Conservation (phyloP, 2,329 filamentous ascomycete species). For the Epichloe gansuensis region DNA sequence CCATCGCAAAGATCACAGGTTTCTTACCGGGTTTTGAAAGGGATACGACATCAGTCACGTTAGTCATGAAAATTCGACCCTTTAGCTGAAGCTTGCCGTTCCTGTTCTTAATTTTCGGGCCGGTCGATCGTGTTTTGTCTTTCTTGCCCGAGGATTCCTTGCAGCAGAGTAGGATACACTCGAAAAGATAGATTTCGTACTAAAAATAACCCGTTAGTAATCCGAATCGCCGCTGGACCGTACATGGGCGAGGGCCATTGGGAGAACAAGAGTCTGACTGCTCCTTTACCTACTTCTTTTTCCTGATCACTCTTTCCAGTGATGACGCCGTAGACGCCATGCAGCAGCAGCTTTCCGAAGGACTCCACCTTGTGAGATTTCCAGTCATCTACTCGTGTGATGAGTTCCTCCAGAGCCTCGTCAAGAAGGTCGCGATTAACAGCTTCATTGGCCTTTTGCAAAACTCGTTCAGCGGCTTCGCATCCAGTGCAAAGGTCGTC, state of each 20-base stretch:
- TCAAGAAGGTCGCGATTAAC: conserved; percentile 78
- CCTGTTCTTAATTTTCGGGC: conserved; percentile 46
- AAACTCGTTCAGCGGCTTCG: conserved; percentile 66
- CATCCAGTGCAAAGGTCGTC: conserved; percentile 65
- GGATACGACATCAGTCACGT: conserved; percentile 88
- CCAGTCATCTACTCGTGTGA: conserved; percentile 84
- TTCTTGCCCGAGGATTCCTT: conserved; percentile 80
- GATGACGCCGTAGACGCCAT: conserved; percentile 82
- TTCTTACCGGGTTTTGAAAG: conserved; percentile 70
- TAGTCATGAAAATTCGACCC: conserved; percentile 97
- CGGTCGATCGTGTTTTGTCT: conserved; percentile 44
- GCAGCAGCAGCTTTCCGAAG: conserved; percentile 80
- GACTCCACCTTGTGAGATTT: conserved; percentile 81
- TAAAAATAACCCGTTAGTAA: conserved; percentile 23
- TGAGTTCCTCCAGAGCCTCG: conserved; percentile 73
- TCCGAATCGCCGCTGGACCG: background rate
- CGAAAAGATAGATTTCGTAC: conserved; percentile 97
- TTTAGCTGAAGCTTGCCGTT: conserved; percentile 85
- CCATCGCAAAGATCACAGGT: conserved; percentile 48
- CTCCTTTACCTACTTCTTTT: conserved; percentile 55
- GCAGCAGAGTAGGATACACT: conserved; percentile 89
- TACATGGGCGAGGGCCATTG: conserved; percentile 2
- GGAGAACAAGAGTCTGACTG: background rate
- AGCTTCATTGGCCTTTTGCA: conserved; percentile 78
- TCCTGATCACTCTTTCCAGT: conserved; percentile 84